Conservation (phyloP, 2,329 filamentous ascomycete genomes). For the Cercospora sp. region DNA sequence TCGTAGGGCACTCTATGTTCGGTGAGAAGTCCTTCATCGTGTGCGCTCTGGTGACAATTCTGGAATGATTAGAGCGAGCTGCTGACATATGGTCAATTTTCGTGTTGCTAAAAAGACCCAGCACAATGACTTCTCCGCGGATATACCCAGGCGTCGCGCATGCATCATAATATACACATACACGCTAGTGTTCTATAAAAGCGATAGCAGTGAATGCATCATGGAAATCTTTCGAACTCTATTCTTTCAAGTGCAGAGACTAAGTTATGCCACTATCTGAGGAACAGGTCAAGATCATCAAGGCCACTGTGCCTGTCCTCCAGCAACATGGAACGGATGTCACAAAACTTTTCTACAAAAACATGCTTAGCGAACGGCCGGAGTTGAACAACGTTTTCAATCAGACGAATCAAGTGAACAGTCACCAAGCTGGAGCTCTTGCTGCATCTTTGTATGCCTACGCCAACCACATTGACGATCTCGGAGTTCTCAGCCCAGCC, state of each 20-base stretch:
- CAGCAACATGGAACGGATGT: constrained; percentile 67
- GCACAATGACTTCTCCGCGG: constrained; percentile 11
- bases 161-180: background rate
- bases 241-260: background rate
- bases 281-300: constrained; percentile 65
- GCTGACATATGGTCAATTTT: constrained; percentile 13
- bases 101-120: background rate
- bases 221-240: background rate
- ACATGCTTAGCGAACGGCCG: constrained; percentile 65
- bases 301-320: constrained; percentile 69
- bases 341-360: constrained; percentile 70
- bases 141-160: background rate
- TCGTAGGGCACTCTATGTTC: constrained; percentile 2
- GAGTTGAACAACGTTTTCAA: constrained; percentile 72
- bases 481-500: constrained; percentile 58
- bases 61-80: background rate
- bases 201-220: background rate
- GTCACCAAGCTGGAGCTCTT: constrained; percentile 69
- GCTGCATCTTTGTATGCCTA: constrained; percentile 70
- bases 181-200: background rate
- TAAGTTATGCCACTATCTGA: constrained; percentile 55
- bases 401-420: constrained; percentile 65
- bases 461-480: constrained; percentile 69
- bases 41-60: background rate
- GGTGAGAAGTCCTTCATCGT: constrained; percentile 15